phyloP scores from a whole-genome alignment of 192 early-diverging fungal genomes.

The Backusella luteola region DNA sequence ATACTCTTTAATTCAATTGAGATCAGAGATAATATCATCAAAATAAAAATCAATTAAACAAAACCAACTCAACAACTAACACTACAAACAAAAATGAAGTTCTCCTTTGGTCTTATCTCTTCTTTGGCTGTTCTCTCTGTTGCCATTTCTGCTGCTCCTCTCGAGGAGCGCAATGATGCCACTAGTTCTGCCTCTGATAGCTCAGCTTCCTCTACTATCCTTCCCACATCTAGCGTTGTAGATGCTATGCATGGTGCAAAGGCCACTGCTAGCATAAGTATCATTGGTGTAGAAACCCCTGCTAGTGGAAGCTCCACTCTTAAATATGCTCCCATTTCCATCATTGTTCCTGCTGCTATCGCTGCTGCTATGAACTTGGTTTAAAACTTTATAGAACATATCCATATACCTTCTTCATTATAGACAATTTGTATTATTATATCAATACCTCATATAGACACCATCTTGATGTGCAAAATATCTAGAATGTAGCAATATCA shows the following conservation, averaged over 20 bases:
- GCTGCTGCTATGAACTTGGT: not conserved
- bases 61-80: not conserved
- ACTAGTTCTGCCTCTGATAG: not conserved
- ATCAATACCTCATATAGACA: not conserved
- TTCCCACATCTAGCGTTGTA: not conserved
- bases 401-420: not conserved
- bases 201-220: not conserved
- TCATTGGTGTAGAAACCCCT: not conserved
- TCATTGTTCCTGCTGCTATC: not conserved
- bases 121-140: not conserved
- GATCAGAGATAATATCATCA: not conserved
- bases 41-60: not conserved
- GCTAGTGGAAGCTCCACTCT: not conserved
- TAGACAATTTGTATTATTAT: not conserved
- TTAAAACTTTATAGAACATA: not conserved
- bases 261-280: not conserved
- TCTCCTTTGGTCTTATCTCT: not conserved
- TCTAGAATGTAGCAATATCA: not conserved
- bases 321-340: not conserved
- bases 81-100: not conserved
- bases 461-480: not conserved
- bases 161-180: not conserved
- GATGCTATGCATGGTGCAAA: constrained; percentile 1
- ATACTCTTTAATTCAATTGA: not conserved
- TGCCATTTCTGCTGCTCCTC: constrained; percentile 1